Evolutionary conservation across 306 rosid genomes (phyloP).

Genomic region (Inga leiocalycina): DNA sequence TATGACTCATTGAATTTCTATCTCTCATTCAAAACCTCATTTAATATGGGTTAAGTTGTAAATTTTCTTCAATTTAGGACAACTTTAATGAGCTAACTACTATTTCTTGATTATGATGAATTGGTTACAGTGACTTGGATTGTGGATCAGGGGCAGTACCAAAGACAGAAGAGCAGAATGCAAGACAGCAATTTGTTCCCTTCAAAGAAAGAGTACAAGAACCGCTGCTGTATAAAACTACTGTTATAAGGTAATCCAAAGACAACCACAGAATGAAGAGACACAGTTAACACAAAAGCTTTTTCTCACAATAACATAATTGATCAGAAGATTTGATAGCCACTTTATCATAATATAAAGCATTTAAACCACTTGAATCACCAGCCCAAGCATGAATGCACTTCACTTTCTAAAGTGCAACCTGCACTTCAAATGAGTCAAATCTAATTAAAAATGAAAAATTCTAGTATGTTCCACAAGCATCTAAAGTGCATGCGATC

Average conservation of each 20-base stretch:
- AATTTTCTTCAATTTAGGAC: no score
- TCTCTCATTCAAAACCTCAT: no score
- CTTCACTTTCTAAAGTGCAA: neutral
- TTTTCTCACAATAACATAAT: neutral
- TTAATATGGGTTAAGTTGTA: no score
- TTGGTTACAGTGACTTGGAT: no score
- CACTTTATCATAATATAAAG: neutral
- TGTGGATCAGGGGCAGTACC: neutral
- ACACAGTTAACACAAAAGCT: neutral
- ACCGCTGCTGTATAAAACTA: neutral
- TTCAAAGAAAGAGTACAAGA: constrained; percentile 3
- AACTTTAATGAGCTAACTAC: no score
- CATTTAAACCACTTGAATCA: constrained; percentile 18
- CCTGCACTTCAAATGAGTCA: neutral
- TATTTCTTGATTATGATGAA: no score
- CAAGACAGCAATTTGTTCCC: constrained; percentile 13
- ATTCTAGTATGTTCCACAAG: neutral
- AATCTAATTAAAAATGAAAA: neutral
- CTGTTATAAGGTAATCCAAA: constrained; percentile 3
- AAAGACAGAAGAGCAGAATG: neutral
- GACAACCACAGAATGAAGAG: constrained; percentile 7
- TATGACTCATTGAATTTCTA: no score
- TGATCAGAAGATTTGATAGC: neutral
- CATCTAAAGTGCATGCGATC: neutral
- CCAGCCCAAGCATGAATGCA: constrained; percentile 7